Conservation (phyloP, 2,329 filamentous ascomycete genomes). For the Phialophora verrucosa region DNA sequence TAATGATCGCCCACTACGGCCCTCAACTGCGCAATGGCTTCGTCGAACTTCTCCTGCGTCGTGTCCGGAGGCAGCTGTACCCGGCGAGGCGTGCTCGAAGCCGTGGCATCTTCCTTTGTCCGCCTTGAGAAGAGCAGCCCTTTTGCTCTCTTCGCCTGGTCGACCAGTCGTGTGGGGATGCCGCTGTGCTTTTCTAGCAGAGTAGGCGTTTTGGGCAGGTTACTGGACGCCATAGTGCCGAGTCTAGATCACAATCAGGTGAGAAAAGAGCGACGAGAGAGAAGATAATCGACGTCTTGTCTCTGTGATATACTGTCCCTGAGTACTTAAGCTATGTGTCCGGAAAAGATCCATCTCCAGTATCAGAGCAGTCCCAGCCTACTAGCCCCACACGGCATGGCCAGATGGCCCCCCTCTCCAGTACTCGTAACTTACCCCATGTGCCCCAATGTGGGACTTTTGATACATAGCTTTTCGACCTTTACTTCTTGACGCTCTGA, state of each 20-base stretch:
- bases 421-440: neutral
- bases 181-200: constrained; percentile 21
- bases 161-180: constrained; percentile 12
- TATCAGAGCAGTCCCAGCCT: neutral
- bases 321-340: neutral
- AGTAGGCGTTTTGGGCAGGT: constrained; percentile 13
- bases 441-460: neutral
- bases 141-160: constrained; percentile 22
- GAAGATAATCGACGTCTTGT: neutral
- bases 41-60: constrained; percentile 18
- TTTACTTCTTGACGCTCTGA: no score
- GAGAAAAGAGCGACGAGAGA: neutral
- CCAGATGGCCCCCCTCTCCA: neutral
- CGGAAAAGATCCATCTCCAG: constrained; percentile 8
- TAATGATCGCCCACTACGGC: constrained; percentile 13
- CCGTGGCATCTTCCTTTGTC: constrained; percentile 3
- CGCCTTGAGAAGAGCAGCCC: constrained; percentile 18
- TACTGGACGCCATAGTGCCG: neutral
- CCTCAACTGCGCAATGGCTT: constrained; percentile 14
- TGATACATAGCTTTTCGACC: no score
- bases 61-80: constrained; percentile 20
- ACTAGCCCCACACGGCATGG: constrained; percentile 2
- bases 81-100: neutral
- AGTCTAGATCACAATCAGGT: neutral
- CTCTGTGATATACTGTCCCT: neutral